Base-by-base conservation (phyloP, 2,329 filamentous ascomycete species). In the Penicillium sp. region DNA sequence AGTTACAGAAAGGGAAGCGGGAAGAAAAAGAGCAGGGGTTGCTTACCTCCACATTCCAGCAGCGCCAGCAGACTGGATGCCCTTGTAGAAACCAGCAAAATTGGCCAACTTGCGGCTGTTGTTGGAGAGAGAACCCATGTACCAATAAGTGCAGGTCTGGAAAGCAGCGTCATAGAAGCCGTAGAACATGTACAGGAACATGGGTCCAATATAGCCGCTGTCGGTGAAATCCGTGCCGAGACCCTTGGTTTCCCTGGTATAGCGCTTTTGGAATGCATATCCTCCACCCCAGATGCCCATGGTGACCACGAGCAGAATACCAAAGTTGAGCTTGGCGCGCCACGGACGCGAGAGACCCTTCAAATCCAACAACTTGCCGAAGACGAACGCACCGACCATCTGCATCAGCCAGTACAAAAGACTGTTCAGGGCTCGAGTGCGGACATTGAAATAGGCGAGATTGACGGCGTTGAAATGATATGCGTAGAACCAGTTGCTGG, bases 141-240 rank as follows among this genome's bases (percentile, higher is more conserved):
- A 92, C 92, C 92, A 97, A 81, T 97, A 97, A 49, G 92, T 87
- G 68, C 82, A 87, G 0, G 91, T 93, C 79, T 97, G 93, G 88
- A 91, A 97, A 53, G 87, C 84, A 43, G 92, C 91, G 72, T 97
- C 93, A 66, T 87, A 94, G 75, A 94, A 88, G 40, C 91, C 91
- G 72, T 94, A 95, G 75, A 92, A 92, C 68, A 96, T 90, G 79
- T 92, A 95, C 51, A 96, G 77, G 73, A 96, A 91, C 84, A 96
- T 90, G 13, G 90, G 89, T 0, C 88, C 91, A 57, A 87, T 81
- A 70, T 88, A 94, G 53, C 84, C 85, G 29, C 79, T 75, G 54
- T 85, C 80, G 2, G 79, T 81, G 87, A 89, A 94, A 74, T 94
- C 90, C 54, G 69, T 71, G 21, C 71, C 68, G 21, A 65, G 66